phyloP scores from a whole-genome alignment of 768 basidiomycete genomes.

The Lactarius deliciosus region DNA sequence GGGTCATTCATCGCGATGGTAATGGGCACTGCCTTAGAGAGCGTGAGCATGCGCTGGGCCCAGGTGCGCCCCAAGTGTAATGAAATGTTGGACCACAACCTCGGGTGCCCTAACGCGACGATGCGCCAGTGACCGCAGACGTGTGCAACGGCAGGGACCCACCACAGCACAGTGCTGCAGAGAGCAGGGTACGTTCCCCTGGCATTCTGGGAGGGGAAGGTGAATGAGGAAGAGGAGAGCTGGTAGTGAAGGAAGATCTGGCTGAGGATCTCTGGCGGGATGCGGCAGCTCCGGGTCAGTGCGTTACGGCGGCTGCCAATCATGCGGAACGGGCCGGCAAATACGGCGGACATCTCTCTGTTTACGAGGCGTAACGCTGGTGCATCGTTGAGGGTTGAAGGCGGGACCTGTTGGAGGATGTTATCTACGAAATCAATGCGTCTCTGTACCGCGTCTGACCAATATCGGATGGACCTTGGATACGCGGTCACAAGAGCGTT shows the following conservation, averaged over 20 bases:
- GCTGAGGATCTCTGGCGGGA: constrained; percentile 21
- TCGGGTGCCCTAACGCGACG: constrained; percentile 9
- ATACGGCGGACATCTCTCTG: constrained; percentile 15
- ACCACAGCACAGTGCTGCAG: constrained; percentile 3
- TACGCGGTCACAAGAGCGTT: not conserved
- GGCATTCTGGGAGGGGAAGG: not conserved
- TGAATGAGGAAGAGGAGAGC: not conserved
- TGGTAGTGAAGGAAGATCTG: constrained; percentile 25
- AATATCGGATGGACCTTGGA: constrained; percentile 22
- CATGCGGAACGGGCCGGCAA: constrained; percentile 6
- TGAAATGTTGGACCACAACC: constrained; percentile 15
- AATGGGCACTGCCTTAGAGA: constrained; percentile 17
- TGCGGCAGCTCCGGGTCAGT: constrained; percentile 20
- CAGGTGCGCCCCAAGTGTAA: constrained; percentile 14
- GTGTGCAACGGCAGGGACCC: constrained; percentile 22
- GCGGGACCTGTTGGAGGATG: constrained; percentile 12
- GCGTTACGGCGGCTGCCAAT: constrained; percentile 20
- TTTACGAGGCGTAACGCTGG: constrained; percentile 9
- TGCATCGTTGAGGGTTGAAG: constrained; percentile 8
- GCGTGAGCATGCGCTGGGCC: constrained; percentile 20
- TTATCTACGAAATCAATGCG: constrained; percentile 19
- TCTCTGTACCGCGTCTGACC: constrained; percentile 21
- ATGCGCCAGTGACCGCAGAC: constrained; percentile 21
- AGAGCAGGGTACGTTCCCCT: not conserved
- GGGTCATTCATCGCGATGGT: constrained; percentile 9